Conservation (phyloP, 495 filamentous ascomycete species). For the Hyaloscypha finlandica region DNA sequence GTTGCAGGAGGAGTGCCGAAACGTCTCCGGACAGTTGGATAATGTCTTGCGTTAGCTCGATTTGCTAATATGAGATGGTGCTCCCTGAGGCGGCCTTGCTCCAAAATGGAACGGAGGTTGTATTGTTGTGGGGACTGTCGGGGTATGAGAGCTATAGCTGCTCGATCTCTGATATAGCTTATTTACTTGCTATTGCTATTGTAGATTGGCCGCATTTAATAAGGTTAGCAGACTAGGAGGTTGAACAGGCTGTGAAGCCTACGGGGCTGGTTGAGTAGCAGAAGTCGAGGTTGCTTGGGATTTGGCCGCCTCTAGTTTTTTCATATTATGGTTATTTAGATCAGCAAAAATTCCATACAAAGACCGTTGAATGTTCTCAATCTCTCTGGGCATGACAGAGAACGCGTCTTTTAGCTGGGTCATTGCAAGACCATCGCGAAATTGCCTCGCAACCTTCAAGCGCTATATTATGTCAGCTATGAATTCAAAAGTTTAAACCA, state of each 20-base stretch:
- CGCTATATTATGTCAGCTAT: constrained; percentile 33
- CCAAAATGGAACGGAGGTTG: constrained; percentile 69
- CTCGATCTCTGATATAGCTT: constrained; percentile 47
- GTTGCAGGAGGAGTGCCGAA: too few species aligned
- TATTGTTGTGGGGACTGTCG: constrained; percentile 65
- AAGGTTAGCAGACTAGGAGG: constrained; percentile 36
- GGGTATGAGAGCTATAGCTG: constrained; percentile 45
- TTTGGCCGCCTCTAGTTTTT: constrained; percentile 23
- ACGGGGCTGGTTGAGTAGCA: neutral
- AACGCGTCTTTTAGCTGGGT: constrained; percentile 53
- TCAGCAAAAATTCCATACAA: constrained; percentile 39
- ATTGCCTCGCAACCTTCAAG: constrained; percentile 61
- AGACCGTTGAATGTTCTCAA: constrained; percentile 52
- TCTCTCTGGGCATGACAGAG: constrained; percentile 55
- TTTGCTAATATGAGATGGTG: constrained; percentile 56
- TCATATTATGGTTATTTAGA: constrained; percentile 27
- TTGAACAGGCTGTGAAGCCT: constrained; percentile 19
- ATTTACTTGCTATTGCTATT: constrained; percentile 60
- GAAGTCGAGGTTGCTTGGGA: constrained; percentile 13
- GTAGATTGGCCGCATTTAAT: constrained; percentile 67
- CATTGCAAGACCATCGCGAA: constrained; percentile 50
- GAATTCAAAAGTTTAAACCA: neutral
- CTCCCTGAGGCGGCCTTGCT: constrained; percentile 65
- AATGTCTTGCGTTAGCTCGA: constrained; percentile 48
- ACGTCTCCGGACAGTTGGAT: too few species aligned